Percentiles rank a stretch among this genome's conserved stretches.
Evolutionary conservation across 495 filamentous ascomycete species (phyloP).

Genomic region (Trichoderma asperelloides): DNA sequence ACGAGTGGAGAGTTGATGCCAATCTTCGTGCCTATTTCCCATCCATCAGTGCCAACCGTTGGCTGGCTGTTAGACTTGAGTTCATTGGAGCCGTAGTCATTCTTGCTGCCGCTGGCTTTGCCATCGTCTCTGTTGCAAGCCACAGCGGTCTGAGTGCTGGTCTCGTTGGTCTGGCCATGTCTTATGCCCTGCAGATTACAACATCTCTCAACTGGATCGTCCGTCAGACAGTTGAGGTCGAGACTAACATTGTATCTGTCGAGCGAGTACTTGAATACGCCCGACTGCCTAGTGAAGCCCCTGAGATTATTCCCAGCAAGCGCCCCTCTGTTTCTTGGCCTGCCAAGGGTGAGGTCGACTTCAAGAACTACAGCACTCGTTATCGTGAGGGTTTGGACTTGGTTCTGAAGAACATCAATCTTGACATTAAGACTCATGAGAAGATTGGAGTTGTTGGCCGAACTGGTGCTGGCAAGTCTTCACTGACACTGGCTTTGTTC

Average conservation of each 20-base stretch:
- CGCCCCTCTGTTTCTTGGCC: slow-evolving; percentile 90
- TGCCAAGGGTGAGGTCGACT: slow-evolving; percentile 77
- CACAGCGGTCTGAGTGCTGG: slow-evolving; percentile 62
- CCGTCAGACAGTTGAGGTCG: slow-evolving; percentile 95
- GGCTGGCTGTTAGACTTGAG: slow-evolving; percentile 91
- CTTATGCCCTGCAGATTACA: slow-evolving; percentile 94
- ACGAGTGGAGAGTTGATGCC: slow-evolving; percentile 95
- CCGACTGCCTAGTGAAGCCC: slow-evolving; percentile 85
- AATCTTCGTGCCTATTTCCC: slow-evolving; percentile 96
- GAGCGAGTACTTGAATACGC: slow-evolving; percentile 97
- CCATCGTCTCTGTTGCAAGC: slow-evolving; percentile 70
- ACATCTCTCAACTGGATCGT: slow-evolving; percentile 99
- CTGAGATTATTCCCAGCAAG: slow-evolving; percentile 82
- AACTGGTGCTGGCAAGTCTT: slow-evolving; percentile 94
- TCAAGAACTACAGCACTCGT: slow-evolving; percentile 86
- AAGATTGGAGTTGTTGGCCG: slow-evolving; percentile 97
- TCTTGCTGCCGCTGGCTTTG: slow-evolving; percentile 71
- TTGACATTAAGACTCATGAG: slow-evolving; percentile 89
- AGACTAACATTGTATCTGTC: slow-evolving; percentile 98
- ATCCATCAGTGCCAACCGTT: slow-evolving; percentile 90
- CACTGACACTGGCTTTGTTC: slow-evolving; percentile 87
- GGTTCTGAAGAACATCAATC: slow-evolving; percentile 83
- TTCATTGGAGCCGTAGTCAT: slow-evolving; percentile 96
- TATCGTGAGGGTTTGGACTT: slow-evolving; percentile 85
- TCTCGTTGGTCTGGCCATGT: slow-evolving; percentile 89